Conservation (phyloP, 2,329 filamentous ascomycete genomes). For the Sordariomycetes sp. region DNA sequence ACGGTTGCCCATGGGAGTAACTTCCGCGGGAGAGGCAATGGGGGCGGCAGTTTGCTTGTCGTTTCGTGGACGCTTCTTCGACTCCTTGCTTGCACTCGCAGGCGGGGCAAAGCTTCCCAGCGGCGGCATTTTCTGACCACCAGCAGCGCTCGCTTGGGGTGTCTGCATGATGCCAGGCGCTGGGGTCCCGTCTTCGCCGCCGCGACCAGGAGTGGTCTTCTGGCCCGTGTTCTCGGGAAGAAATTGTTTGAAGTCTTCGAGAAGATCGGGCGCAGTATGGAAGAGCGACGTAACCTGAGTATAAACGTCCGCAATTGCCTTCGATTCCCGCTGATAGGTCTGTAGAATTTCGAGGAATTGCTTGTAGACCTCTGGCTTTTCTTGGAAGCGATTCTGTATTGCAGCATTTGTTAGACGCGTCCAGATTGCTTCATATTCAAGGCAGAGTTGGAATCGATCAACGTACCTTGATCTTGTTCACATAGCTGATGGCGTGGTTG, state of each 20-base stretch:
- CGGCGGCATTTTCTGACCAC: slow-evolving; percentile 74
- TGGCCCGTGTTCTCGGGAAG: slow-evolving; percentile 67
- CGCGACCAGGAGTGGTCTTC: slow-evolving; percentile 36
- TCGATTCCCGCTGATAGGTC: slow-evolving; percentile 95
- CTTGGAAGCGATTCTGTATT: slow-evolving; percentile 80
- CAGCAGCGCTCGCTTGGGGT: slow-evolving; percentile 37
- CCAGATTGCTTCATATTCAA: background rate
- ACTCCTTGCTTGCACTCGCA: slow-evolving; percentile 72
- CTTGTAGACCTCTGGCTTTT: slow-evolving; percentile 97
- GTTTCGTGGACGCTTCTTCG: slow-evolving; percentile 66
- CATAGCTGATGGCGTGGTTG: slow-evolving; percentile 97
- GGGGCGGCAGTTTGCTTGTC: slow-evolving; percentile 38
- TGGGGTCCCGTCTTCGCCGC: slow-evolving; percentile 49
- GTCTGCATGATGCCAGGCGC: slow-evolving; percentile 34
- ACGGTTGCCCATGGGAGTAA: slow-evolving; percentile 8
- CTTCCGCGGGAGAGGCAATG: background rate
- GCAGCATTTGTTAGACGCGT: background rate
- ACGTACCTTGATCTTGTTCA: slow-evolving; percentile 96
- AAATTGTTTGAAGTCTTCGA: slow-evolving; percentile 98
- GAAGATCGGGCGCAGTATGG: slow-evolving; percentile 79
- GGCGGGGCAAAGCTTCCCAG: slow-evolving; percentile 87
- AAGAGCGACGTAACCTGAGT: slow-evolving; percentile 92
- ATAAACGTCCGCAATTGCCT: slow-evolving; percentile 97
- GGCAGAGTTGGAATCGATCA: background rate
- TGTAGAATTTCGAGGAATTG: slow-evolving; percentile 97